phyloP scores from a whole-genome alignment of 345 rosid species.

The Corymbia maculata region DNA sequence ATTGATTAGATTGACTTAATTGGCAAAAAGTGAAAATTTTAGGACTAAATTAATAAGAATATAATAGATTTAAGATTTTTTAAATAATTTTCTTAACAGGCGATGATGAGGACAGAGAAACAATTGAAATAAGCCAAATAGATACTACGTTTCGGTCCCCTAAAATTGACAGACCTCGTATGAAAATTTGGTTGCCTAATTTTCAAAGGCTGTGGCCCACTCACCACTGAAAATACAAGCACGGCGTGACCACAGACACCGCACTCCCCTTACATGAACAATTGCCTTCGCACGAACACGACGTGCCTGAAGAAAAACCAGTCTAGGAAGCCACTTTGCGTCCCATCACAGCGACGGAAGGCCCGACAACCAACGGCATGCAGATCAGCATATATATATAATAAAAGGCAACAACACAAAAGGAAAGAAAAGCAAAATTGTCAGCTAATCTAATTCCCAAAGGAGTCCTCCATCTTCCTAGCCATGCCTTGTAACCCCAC shows the following conservation, averaged over 20 bases:
- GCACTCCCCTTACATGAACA: background rate
- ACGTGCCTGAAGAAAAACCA: background rate
- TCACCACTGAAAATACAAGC: background rate
- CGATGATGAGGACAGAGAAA: background rate
- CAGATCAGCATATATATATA: no score
- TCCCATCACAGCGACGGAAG: background rate
- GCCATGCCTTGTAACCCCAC: slow-evolving; percentile 19
- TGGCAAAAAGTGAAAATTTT: no score
- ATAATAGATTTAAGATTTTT: no score
- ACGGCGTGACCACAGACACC: background rate
- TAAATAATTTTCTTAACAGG: no score
- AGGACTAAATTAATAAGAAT: no score
- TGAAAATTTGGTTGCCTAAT: background rate
- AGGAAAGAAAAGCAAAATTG: no score
- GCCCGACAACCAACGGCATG: no score
- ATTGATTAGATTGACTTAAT: no score
- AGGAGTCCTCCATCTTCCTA: slow-evolving; percentile 23
- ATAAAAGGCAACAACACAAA: no score
- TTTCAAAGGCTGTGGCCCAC: background rate
- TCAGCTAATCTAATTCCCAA: background rate
- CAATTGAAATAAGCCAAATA: background rate
- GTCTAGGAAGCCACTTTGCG: background rate
- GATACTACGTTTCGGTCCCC: background rate
- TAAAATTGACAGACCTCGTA: background rate
- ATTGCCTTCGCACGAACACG: background rate